A percentile compares a stretch with the other conserved stretches of the same genome.
These are phyloP conservation scores for Euphrasia arctica DNA, from an alignment of 305 asterid species.

Conservation along the genomic window DNA sequence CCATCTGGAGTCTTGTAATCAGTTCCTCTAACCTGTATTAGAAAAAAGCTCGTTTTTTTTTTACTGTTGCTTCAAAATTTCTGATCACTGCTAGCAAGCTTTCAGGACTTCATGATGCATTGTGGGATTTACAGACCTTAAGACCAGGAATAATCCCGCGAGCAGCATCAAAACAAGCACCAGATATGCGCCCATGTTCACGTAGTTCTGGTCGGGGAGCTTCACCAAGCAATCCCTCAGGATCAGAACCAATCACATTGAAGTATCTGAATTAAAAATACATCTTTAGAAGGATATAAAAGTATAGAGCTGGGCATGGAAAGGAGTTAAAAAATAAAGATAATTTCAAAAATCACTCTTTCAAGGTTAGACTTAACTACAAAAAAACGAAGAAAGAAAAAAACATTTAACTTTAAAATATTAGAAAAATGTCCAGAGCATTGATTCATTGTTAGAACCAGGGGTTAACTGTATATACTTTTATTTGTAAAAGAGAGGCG, in stretches of 20 bases:
- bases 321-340: neutral
- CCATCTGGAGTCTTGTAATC: slow-evolving; percentile 83
- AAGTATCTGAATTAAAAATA: slow-evolving; percentile 58
- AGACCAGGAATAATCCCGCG: slow-evolving; percentile 87
- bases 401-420: too few species aligned
- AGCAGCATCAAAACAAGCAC: slow-evolving; percentile 98
- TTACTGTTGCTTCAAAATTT: neutral
- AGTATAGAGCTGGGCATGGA: neutral
- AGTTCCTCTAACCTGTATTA: slow-evolving; percentile 77
- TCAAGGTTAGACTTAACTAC: neutral
- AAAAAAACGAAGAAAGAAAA: too few species aligned
- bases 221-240: slow-evolving; percentile 96
- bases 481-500: too few species aligned
- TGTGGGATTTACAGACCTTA: slow-evolving; percentile 42
- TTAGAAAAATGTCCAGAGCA: neutral
- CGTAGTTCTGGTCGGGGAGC: slow-evolving; percentile 97
- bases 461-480: neutral
- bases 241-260: slow-evolving; percentile 99
- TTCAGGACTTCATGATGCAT: neutral
- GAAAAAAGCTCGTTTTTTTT: neutral
- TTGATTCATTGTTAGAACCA: neutral
- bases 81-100: neutral
- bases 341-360: neutral
- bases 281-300: slow-evolving; percentile 6
- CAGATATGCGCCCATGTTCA: slow-evolving; percentile 94